These are phyloP conservation scores for Simmondsia chinensis DNA, from an alignment of 148 eudicot genomes.

Conservation along the genomic window DNA sequence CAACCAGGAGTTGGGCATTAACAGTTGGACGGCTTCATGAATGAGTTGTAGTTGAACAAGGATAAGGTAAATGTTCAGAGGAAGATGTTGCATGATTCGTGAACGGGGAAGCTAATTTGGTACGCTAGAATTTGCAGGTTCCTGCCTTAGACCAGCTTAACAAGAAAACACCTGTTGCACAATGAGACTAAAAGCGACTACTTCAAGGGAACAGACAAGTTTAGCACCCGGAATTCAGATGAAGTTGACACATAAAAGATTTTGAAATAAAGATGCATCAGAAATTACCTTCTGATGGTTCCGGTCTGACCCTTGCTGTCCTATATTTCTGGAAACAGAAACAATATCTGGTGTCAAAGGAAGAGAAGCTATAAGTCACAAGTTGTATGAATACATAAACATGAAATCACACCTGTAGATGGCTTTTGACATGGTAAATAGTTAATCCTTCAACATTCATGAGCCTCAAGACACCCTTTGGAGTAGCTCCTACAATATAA, in stretches of 20 bases:
- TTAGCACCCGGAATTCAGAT: neutral
- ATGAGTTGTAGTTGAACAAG: too few relatives aligned
- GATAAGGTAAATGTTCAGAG: too few relatives aligned
- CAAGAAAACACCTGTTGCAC: too few relatives aligned
- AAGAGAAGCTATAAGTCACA: neutral
- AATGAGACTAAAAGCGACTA: too few relatives aligned
- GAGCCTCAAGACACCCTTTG: conserved; percentile 61
- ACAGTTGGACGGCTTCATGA: too few relatives aligned
- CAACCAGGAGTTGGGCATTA: too few relatives aligned
- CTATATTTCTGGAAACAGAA: conserved; percentile 60
- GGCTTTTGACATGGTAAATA: conserved; percentile 83
- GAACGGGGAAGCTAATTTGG: too few relatives aligned
- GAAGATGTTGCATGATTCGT: too few relatives aligned
- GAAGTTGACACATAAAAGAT: neutral
- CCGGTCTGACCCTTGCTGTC: conserved; percentile 83
- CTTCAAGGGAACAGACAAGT: neutral
- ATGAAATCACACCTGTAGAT: conserved; percentile 47
- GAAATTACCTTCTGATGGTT: conserved; percentile 74
- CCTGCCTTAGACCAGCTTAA: too few relatives aligned
- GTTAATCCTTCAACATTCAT: conserved; percentile 77
- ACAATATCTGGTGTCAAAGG: conserved; percentile 2
- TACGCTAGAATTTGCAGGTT: too few relatives aligned
- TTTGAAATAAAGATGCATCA: too few relatives aligned
- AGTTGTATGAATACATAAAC: neutral
- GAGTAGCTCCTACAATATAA: conserved; percentile 58